Base-by-base conservation (phyloP, 805 yeast species). In the Ogataea philodendri region DNA sequence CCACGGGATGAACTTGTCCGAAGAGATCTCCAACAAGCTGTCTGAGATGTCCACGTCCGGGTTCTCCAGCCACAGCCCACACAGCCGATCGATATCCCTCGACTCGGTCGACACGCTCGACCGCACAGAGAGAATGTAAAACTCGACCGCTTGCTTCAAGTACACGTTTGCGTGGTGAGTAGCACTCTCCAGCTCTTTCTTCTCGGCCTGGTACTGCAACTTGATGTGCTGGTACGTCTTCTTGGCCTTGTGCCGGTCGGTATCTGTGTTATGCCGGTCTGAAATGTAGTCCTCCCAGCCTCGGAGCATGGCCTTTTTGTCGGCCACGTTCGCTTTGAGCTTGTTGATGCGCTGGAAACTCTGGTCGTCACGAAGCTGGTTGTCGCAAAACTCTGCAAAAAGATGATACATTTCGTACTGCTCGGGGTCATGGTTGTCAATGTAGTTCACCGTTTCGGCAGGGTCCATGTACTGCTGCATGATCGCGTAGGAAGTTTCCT, bases 61-160 rank as follows among this genome's bases (percentile, higher is more conserved):
- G 38, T 76, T 70, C 42, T 81, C 84, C 24, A 90, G 66, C 95
- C 97, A 90, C 8, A 90, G 57, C 0, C 89, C 83, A 57, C 89
- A 81, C 43, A 89, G 81, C 37, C 84, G 74, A 52, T 86, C 94
- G 18, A 82, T 62, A 32, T 76, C 81, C 40, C 73, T 73, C 77
- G 35, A 69, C 72, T 41, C 55, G 65, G 3, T 45, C 51, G 22
- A 51, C 49, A 30, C 69, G 73, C 26, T 67, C 56, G 1, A 67
- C 54, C n/a, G 84, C 59, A n/a, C n/a, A 10, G 83, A 65, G 26
- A 63, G 67, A 34, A 87, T 50, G 50, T 81, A 85, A 45, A 73
- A 81, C 15, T 67, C 69, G 10, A 81, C 63, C 0, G 94, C 75
- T 21, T 73, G 69, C 15, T 59, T 59, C 5, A 77, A 64, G 27